Conservation (phyloP, 306 rosid species). For the Prunus campanulata region DNA sequence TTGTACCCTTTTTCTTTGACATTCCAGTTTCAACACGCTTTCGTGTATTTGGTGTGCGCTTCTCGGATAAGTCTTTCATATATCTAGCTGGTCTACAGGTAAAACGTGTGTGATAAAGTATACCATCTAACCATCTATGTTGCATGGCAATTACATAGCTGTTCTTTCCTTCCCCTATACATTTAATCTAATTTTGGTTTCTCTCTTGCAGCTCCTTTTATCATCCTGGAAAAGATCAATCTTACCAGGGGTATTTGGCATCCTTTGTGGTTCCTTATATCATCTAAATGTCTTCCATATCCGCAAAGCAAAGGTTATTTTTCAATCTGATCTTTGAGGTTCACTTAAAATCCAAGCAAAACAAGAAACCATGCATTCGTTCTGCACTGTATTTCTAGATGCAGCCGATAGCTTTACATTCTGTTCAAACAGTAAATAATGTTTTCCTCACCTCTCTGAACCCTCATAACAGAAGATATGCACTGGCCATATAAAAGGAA, state of each 20-base stretch:
- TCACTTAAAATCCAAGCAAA: background rate
- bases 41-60: slow-evolving; percentile 66
- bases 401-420: background rate
- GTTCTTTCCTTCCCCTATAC: slow-evolving; percentile 10
- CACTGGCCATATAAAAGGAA: background rate
- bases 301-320: slow-evolving; percentile 85
- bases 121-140: background rate
- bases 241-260: slow-evolving; percentile 91
- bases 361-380: no score
- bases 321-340: background rate
- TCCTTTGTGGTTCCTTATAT: slow-evolving; percentile 87
- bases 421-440: background rate
- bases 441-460: background rate
- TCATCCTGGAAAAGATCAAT: slow-evolving; percentile 93
- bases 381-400: no score
- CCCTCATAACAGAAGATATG: background rate
- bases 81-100: slow-evolving; percentile 98
- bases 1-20: slow-evolving; percentile 92
- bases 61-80: slow-evolving; percentile 93
- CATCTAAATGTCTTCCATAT: slow-evolving; percentile 75
- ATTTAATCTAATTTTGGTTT: slow-evolving; percentile 25
- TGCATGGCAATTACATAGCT: background rate
- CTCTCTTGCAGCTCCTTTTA: slow-evolving; percentile 71
- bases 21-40: slow-evolving; percentile 91
- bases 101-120: slow-evolving; percentile 18